These are phyloP conservation scores for Penicillium sp. DNA, from an alignment of 2,329 filamentous ascomycete species.

Conservation along the genomic window DNA sequence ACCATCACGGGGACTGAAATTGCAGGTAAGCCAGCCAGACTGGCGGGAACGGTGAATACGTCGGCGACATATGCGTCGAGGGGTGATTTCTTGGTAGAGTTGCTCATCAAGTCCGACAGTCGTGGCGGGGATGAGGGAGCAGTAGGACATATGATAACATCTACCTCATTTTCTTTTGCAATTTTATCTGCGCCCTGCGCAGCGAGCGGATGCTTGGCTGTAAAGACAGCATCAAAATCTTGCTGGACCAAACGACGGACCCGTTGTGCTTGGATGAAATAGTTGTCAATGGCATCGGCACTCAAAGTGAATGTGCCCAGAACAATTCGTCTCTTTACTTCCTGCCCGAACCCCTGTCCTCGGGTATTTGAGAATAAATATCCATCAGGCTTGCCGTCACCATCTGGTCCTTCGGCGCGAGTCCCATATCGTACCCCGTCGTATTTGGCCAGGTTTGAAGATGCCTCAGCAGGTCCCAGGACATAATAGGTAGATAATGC, in stretches of 20 bases:
- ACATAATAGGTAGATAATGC: conserved; percentile 92
- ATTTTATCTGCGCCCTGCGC: conserved; percentile 5
- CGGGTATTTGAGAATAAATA: conserved; percentile 66
- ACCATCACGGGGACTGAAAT: conserved; percentile 65
- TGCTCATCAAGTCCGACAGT: conserved; percentile 47
- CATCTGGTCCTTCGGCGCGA: conserved; percentile 43
- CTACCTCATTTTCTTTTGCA: conserved; percentile 44
- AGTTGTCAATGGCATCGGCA: conserved; percentile 86
- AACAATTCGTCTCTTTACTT: conserved; percentile 78
- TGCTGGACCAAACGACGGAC: conserved; percentile 71
- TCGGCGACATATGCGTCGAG: conserved; percentile 86
- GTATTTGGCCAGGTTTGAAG: conserved; percentile 92
- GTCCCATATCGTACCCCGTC: conserved; percentile 89
- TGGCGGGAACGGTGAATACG: conserved; percentile 90
- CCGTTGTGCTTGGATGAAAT: conserved; percentile 88
- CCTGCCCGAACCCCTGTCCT: conserved; percentile 65
- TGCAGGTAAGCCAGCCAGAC: conserved; percentile 79
- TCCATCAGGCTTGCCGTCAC: conserved; percentile 45
- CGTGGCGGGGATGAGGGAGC: conserved; percentile 66
- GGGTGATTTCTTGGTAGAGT: conserved; percentile 28
- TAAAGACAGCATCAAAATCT: conserved; percentile 78
- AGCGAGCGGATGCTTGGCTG: conserved; percentile 57
- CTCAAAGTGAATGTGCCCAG: conserved; percentile 84
- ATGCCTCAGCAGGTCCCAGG: conserved; percentile 86
- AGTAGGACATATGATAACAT: conserved; percentile 80